These are phyloP conservation scores for Penicillium freii DNA, from an alignment of 2,329 filamentous ascomycete genomes.

Conservation along the genomic window DNA sequence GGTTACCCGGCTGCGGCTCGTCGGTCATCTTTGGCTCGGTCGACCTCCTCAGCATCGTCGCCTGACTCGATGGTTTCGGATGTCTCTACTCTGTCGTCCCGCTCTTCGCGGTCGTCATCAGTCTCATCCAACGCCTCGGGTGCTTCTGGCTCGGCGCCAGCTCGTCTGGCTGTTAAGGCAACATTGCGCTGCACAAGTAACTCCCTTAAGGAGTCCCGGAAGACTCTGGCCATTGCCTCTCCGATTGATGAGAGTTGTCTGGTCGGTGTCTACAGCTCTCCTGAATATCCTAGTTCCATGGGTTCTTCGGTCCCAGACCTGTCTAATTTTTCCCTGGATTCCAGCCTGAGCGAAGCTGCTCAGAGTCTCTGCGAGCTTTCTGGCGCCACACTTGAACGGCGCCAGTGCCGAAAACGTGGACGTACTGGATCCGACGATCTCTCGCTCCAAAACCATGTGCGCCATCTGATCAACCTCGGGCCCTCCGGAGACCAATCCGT, in stretches of 20 bases:
- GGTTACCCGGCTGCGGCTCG: conserved; percentile 51
- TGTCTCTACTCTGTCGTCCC: conserved; percentile 54
- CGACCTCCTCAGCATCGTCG: conserved; percentile 53
- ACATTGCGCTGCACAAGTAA: conserved; percentile 42
- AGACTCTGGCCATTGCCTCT: conserved; percentile 37
- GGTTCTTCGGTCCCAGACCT: conserved; percentile 34
- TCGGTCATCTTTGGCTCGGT: conserved; percentile 50
- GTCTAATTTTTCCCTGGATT: conserved; percentile 36
- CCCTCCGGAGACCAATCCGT: conserved; percentile 27
- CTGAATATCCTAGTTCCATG: conserved; percentile 30
- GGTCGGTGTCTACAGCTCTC: conserved; percentile 36
- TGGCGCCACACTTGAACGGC: conserved; percentile 30
- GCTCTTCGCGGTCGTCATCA: conserved; percentile 53
- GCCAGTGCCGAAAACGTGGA: conserved; percentile 40
- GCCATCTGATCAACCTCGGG: conserved; percentile 36
- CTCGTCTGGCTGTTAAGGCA: conserved; percentile 42
- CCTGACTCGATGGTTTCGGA: conserved; percentile 66
- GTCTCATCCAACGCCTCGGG: conserved; percentile 45
- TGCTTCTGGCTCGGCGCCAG: conserved; percentile 28
- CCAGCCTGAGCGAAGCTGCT: conserved; percentile 39
- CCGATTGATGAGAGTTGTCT: conserved; percentile 40
- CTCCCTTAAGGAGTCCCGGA: conserved; percentile 38
- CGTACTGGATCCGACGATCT: conserved; percentile 42
- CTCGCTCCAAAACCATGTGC: conserved; percentile 40
- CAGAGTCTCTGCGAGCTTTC: conserved; percentile 44